Evolutionary conservation across 116 monocot genomes (phyloP).

Genomic region (Iris pallida): DNA sequence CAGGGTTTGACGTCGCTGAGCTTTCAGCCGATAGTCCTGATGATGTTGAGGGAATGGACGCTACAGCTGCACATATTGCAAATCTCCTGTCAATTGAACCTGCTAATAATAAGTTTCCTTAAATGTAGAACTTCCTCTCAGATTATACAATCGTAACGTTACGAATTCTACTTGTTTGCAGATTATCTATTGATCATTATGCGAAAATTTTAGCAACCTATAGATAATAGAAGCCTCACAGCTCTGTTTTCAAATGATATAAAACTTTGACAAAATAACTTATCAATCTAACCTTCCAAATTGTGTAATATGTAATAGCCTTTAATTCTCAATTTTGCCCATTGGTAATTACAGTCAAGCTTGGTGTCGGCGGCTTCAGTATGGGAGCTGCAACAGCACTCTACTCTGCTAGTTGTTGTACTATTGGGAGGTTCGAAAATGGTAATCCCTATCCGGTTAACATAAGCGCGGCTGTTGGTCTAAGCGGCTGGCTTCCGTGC

Average conservation of each 20-base stretch:
- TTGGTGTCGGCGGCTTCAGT: constrained; percentile 71
- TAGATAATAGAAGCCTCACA: too few relatives aligned
- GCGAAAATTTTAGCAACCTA: too few relatives aligned
- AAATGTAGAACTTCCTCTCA: not conserved
- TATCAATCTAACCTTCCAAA: too few relatives aligned
- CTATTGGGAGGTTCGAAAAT: constrained; percentile 44
- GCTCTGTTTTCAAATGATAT: too few relatives aligned
- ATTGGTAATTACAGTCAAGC: constrained; percentile 38
- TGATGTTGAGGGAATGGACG: constrained; percentile 89
- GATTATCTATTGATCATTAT: too few relatives aligned
- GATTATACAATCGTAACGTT: too few relatives aligned
- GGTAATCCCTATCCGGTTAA: constrained; percentile 48
- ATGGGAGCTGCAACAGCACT: constrained; percentile 62
- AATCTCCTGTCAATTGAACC: constrained; percentile 78
- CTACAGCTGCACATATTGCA: constrained; percentile 88
- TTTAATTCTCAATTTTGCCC: too few relatives aligned
- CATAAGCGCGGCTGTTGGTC: constrained; percentile 38
- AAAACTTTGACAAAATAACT: too few relatives aligned
- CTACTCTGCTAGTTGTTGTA: constrained; percentile 49
- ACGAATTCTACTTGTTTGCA: too few relatives aligned
- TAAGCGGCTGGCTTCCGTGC: constrained; percentile 76
- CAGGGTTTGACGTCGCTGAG: constrained; percentile 95
- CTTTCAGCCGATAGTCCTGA: constrained; percentile 76
- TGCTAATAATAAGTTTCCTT: constrained; percentile 12
- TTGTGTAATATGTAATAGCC: too few relatives aligned